Percentiles rank a stretch among this genome's conserved stretches.
Evolutionary conservation across 2,329 filamentous ascomycete species (phyloP).

Genomic region (Fusarium beomiforme): DNA sequence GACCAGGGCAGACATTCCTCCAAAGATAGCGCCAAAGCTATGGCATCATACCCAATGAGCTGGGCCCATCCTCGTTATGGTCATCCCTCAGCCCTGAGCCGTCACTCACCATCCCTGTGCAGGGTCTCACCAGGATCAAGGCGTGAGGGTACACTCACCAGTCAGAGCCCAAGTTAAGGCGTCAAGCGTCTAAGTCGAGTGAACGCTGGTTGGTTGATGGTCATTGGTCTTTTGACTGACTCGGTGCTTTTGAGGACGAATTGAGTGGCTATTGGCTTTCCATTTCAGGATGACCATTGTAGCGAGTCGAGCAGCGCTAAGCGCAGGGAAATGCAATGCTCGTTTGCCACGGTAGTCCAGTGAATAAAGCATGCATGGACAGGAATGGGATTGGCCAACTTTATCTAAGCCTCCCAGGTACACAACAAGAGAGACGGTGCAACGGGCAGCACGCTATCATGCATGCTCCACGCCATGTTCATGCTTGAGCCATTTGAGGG

Average conservation of each 20-base stretch:
- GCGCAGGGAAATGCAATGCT: slow-evolving; percentile 3
- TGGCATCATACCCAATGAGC: slow-evolving; percentile 26
- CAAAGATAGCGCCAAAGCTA: slow-evolving; percentile 10
- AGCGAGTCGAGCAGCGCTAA: slow-evolving; percentile 21
- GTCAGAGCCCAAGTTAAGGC: slow-evolving; percentile 16
- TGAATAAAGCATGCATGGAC: slow-evolving; percentile 3
- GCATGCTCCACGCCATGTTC: slow-evolving; percentile 14
- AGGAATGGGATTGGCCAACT: slow-evolving; percentile 17
- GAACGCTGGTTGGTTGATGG: slow-evolving; percentile 11
- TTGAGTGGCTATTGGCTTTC: slow-evolving; percentile 33
- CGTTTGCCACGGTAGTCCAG: neutral
- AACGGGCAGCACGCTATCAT: slow-evolving; percentile 3
- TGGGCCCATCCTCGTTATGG: slow-evolving; percentile 19
- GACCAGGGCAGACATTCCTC: slow-evolving; percentile 14
- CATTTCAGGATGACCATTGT: neutral
- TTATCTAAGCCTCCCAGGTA: slow-evolving; percentile 26
- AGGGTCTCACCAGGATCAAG: slow-evolving; percentile 19
- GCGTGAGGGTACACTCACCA: slow-evolving; percentile 1
- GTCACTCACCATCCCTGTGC: slow-evolving; percentile 12
- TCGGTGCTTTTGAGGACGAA: slow-evolving; percentile 13
- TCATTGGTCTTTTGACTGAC: slow-evolving; percentile 27
- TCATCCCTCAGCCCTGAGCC: slow-evolving; percentile 11
- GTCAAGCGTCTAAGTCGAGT: slow-evolving; percentile 21
- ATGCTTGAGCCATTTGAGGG: slow-evolving; percentile 31
- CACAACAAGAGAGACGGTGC: neutral